Conservation (phyloP, 1,284 basidiomycete species). For the Ustilago hordei region DNA sequence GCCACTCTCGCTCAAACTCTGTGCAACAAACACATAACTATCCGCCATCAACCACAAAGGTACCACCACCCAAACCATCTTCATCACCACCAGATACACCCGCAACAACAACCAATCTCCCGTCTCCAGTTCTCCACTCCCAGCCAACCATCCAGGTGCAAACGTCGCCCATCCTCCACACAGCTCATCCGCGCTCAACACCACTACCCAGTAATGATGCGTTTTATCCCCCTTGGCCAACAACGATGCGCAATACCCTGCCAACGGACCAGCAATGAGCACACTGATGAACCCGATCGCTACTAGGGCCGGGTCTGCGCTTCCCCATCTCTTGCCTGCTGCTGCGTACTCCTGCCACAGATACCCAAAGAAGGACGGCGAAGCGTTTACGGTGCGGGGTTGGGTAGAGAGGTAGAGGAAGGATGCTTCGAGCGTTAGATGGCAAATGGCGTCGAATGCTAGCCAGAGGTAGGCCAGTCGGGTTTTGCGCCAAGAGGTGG, state of each 20-base stretch:
- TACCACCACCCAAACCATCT: slow-evolving; percentile 47
- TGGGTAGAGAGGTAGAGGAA: slow-evolving; percentile 60
- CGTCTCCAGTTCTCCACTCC: slow-evolving; percentile 19
- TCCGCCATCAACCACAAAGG: slow-evolving; percentile 45
- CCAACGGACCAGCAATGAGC: slow-evolving; percentile 57
- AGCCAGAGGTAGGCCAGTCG: slow-evolving; percentile 60
- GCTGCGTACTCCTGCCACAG: slow-evolving; percentile 65
- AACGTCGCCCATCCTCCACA: slow-evolving; percentile 68
- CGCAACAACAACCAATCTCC: slow-evolving; percentile 37
- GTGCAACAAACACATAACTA: slow-evolving; percentile 22
- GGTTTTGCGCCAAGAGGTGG: slow-evolving; percentile 23
- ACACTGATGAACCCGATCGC: slow-evolving; percentile 63
- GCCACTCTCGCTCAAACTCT: slow-evolving; percentile 5
- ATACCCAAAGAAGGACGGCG: slow-evolving; percentile 52
- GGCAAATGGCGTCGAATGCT: slow-evolving; percentile 62
- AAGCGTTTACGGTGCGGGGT: slow-evolving; percentile 52
- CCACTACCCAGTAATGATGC: slow-evolving; percentile 63
- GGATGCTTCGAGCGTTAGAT: slow-evolving; percentile 60
- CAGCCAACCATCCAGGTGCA: slow-evolving; percentile 61
- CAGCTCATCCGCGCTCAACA: slow-evolving; percentile 59
- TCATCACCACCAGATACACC: slow-evolving; percentile 53
- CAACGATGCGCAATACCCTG: slow-evolving; percentile 56
- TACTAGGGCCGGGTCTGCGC: slow-evolving; percentile 57
- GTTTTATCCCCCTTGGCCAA: slow-evolving; percentile 34
- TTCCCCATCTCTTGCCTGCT: slow-evolving; percentile 62